Evolutionary conservation across 2,329 filamentous ascomycete genomes (phyloP).

Genomic region (Fusarium begoniae): DNA sequence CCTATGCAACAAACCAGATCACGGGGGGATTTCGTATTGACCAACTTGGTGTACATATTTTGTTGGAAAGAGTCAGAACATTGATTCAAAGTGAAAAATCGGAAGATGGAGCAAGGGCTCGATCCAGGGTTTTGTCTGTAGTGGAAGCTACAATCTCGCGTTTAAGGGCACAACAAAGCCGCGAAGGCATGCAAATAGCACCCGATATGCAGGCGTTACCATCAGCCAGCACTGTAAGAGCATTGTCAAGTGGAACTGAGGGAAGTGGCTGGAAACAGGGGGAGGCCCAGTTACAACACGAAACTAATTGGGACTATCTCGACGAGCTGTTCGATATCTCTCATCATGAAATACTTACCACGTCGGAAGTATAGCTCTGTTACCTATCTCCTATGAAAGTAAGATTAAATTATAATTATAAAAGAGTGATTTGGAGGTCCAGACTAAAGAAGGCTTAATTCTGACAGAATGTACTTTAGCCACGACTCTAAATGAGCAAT

Average conservation of each 20-base stretch:
- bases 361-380: rapidly evolving
- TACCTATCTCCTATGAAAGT: not conserved
- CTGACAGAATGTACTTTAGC: not conserved
- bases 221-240: not conserved
- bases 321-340: not conserved
- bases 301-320: not conserved
- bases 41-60: not conserved
- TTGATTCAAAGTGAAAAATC: not conserved
- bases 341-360: not conserved
- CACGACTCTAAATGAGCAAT: not conserved
- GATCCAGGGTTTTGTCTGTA: not conserved
- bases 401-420: not conserved
- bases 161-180: not conserved
- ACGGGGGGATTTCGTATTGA: not conserved
- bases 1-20: rapidly evolving
- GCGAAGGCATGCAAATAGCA: not conserved
- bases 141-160: not conserved
- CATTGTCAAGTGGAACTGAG: not conserved
- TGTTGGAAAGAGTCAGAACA: not conserved
- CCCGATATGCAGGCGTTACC: not conserved
- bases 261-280: not conserved
- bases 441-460: not conserved
- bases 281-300: not conserved
- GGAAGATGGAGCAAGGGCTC: not conserved
- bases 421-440: rapidly evolving